Evolutionary conservation across 257 asterid species (phyloP).

Genomic region (Catharanthus roseus): DNA sequence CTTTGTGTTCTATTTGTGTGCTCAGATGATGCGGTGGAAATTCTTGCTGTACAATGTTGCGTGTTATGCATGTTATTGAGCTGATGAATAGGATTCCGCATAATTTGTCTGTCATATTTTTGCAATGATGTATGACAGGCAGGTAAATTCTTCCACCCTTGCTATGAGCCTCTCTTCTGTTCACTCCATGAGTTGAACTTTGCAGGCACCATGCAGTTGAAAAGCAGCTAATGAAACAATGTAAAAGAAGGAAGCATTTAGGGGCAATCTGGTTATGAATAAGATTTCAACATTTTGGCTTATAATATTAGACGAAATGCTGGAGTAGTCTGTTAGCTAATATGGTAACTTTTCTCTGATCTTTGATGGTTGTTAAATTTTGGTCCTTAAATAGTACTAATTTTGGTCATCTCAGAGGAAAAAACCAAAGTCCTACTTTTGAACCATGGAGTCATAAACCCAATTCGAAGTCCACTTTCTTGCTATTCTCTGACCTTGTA

Average conservation of each 20-base stretch:
- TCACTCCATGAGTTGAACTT: slow-evolving; percentile 20
- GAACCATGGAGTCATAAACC: neutral
- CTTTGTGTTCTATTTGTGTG: slow-evolving; percentile 18
- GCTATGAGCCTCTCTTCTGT: slow-evolving; percentile 18
- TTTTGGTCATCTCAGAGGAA: neutral
- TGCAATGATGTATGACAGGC: slow-evolving; percentile 28
- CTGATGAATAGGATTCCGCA: slow-evolving; percentile 20
- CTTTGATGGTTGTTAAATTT: neutral
- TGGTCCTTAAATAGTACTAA: neutral
- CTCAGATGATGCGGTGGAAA: slow-evolving; percentile 26
- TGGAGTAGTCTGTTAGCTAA: neutral
- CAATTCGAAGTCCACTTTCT: neutral
- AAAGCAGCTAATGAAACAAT: slow-evolving; percentile 15
- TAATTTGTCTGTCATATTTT: slow-evolving; percentile 24
- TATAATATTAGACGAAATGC: slow-evolving; percentile 1
- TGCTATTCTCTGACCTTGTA: neutral
- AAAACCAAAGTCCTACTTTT: no score
- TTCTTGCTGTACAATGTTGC: slow-evolving; percentile 19
- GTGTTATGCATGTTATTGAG: slow-evolving; percentile 23
- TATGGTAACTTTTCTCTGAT: slow-evolving; percentile 9
- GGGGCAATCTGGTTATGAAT: slow-evolving; percentile 6
- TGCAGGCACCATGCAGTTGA: slow-evolving; percentile 24
- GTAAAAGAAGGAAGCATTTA: slow-evolving; percentile 15
- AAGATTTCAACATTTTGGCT: slow-evolving; percentile 1
- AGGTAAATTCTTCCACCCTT: slow-evolving; percentile 25